phyloP scores from a whole-genome alignment of 805 yeast genomes.

The Sugiyamaella smithiae region DNA sequence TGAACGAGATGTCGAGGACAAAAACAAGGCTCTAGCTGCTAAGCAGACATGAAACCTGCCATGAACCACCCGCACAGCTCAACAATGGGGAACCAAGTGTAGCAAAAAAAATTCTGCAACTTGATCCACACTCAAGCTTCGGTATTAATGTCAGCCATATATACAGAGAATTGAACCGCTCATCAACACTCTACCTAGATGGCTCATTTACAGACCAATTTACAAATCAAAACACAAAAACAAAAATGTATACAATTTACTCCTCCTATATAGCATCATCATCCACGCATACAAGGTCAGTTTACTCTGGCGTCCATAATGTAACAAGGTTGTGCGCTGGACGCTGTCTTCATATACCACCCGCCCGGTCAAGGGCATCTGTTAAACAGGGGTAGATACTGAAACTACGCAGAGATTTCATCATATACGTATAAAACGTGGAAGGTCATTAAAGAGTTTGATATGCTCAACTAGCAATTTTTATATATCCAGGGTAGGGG shows the following conservation, averaged over 20 bases:
- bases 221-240: not conserved
- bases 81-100: too few species aligned
- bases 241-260: not conserved
- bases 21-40: slow-evolving; percentile 27
- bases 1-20: slow-evolving; percentile 62
- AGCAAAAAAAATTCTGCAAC: too few species aligned
- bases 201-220: not conserved
- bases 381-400: slow-evolving; percentile 23
- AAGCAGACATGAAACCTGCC: not conserved
- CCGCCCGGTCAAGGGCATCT: slow-evolving; percentile 33
- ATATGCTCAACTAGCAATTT: not conserved
- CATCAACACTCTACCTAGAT: slow-evolving; percentile 12
- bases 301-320: slow-evolving; percentile 26
- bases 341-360: slow-evolving; percentile 31
- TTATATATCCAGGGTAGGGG: not conserved
- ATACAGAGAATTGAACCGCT: slow-evolving; percentile 10
- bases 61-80: too few species aligned
- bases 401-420: slow-evolving; percentile 31
- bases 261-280: not conserved
- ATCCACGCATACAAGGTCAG: not conserved
- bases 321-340: slow-evolving; percentile 33
- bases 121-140: too few species aligned
- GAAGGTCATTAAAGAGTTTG: slow-evolving; percentile 29
- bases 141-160: slow-evolving; percentile 5
- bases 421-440: slow-evolving; percentile 34